Conservation (phyloP, 2,329 filamentous ascomycete genomes). For the Colletotrichum truncatum region DNA sequence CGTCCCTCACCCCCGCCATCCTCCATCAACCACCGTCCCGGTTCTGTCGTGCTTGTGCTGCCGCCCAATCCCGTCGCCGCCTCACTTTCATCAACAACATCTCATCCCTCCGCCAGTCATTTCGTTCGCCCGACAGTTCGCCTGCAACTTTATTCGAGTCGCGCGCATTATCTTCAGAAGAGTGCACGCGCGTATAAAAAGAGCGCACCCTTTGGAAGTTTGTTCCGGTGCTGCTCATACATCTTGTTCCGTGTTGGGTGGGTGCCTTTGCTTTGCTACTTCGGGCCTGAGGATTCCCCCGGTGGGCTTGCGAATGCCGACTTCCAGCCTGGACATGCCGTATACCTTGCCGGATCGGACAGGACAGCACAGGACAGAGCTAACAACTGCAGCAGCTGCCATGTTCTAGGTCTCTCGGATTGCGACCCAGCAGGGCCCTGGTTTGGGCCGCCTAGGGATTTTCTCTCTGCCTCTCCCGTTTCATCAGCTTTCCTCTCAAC, state of each 20-base stretch:
- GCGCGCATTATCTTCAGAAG: neutral
- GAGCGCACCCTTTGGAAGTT: neutral
- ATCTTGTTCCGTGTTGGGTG: conserved; percentile 14
- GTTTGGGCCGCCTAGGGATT: conserved; percentile 38
- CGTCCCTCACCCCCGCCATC: conserved; percentile 12
- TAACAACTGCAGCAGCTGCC: conserved; percentile 34
- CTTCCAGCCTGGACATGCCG: conserved; percentile 18
- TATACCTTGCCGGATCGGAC: neutral
- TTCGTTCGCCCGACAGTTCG: conserved; percentile 19
- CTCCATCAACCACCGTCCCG: conserved; percentile 8
- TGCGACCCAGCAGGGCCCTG: conserved; percentile 45
- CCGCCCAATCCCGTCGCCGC: conserved; percentile 29
- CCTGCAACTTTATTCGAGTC: neutral
- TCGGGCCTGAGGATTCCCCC: conserved; percentile 20
- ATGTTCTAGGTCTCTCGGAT: conserved; percentile 44
- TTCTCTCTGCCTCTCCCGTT: conserved; percentile 8
- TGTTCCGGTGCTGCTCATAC: neutral
- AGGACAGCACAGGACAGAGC: conserved; percentile 9
- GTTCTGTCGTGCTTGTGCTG: conserved; percentile 13
- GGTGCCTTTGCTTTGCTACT: conserved; percentile 1
- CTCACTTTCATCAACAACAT: conserved; percentile 31
- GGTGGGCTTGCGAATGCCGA: conserved; percentile 25
- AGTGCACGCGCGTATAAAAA: conserved; percentile 10
- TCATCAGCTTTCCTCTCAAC: conserved; percentile 6
- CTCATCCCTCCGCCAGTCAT: conserved; percentile 17